A percentile compares a stretch with the other conserved stretches of the same genome.
These are phyloP conservation scores for Wickerhamiella azymoides DNA, from an alignment of 805 yeast species.

Conservation along the genomic window DNA sequence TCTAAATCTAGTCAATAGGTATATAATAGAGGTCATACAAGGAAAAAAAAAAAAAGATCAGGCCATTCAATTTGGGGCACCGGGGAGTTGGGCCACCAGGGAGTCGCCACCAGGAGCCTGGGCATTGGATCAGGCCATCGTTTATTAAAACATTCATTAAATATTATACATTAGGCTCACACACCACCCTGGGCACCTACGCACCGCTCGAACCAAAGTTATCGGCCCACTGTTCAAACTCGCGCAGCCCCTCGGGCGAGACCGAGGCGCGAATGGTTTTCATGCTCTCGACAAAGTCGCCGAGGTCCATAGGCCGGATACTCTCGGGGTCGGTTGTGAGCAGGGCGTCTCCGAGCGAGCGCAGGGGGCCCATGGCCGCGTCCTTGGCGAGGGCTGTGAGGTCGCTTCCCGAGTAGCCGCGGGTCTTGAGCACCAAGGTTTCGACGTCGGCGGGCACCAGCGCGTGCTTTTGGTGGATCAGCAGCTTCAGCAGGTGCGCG, in stretches of 20 bases:
- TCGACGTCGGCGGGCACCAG: conserved; percentile 50
- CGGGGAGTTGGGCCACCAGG: too few relatives aligned
- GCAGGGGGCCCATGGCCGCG: conserved; percentile 94
- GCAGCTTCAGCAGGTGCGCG: conserved; percentile 52
- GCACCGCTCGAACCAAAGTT: conserved; percentile 83
- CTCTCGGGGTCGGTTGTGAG: conserved; percentile 53
- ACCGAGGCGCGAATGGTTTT: conserved; percentile 79
- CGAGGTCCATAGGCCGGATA: conserved; percentile 59
- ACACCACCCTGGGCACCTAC: conserved; percentile 24
- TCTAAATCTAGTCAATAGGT: too few relatives aligned
- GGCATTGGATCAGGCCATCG: too few relatives aligned
- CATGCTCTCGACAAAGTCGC: conserved; percentile 66
- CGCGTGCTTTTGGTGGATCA: conserved; percentile 60
- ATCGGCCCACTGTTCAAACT: conserved; percentile 81
- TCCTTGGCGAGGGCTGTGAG: conserved; percentile 88
- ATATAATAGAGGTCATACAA: too few relatives aligned
- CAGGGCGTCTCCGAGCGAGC: conserved; percentile 77
- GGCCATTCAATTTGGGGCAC: too few relatives aligned
- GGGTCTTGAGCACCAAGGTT: conserved; percentile 49
- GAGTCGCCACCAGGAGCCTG: too few relatives aligned
- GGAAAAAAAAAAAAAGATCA: too few relatives aligned
- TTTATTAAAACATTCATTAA: not conserved
- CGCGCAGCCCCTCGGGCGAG: conserved; percentile 58
- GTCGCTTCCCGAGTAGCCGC: conserved; percentile 86
- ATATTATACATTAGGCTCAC: conserved; percentile 1